Evolutionary conservation across 2,329 filamentous ascomycete genomes (phyloP), one percentile per base, ranked within the genome.

Genomic region (Calonectria pseudoreteaudii): DNA sequence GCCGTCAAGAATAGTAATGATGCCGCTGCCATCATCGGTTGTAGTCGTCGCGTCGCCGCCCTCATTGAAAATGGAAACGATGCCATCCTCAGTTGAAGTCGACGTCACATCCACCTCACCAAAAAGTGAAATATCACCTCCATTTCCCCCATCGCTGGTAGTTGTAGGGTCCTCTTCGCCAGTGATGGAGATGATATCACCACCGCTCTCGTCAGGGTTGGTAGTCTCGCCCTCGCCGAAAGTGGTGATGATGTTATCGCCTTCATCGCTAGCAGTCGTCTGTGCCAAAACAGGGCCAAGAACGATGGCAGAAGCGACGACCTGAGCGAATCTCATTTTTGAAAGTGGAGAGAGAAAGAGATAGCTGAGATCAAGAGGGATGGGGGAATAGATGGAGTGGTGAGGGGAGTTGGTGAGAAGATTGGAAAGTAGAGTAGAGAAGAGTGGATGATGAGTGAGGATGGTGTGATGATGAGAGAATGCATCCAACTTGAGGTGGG

Each of bases 301-400:
- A n/a, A 68, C 31, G 10, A 60, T 66, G 5, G 49, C 23, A 26
- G 50, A 66, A 23, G 30, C 38, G 23, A 58, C 31, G 26, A 68
- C 23, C 53, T 68, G 65, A 11, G 14, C 14, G 38, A 68, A 50
- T 50, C 41, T 56, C 71, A 73, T 73, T 30, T 71, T 71, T n/a
- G n/a, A 20, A 23, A 36, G n/a, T 23, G 20, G 36, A 41, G 36
- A 41, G 9, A n/a, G 65, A 11, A 23, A 41, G 36, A 41, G 9
- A n/a, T 69, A 11, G 28, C 1, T 64, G 47, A 56, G 16, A 62
- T 28, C 4, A 26, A 13, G 14, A 60, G 34, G 11, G 13, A 18
- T 41, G 23, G 31, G 36, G 56, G 30, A 18, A 18, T 60, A n/a
- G 30, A 34, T 11, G n/a, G 23, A 20, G 38, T 28, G 44, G 16